These are phyloP conservation scores for Arachis monticola DNA, from an alignment of 331 rosid species.

Conservation along the genomic window DNA sequence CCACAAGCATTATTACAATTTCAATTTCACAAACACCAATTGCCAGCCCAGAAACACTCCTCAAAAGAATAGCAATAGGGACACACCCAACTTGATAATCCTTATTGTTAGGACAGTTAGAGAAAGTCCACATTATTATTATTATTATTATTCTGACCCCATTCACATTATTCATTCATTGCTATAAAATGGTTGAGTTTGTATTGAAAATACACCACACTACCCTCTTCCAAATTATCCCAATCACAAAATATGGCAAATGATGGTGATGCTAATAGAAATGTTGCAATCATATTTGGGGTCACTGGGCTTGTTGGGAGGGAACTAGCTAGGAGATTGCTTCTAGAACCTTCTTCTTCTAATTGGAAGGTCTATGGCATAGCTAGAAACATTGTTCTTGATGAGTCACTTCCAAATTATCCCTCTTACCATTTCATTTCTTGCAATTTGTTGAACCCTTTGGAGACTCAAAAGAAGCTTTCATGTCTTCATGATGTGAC, in stretches of 20 bases:
- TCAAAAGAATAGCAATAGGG: slow-evolving; percentile 47
- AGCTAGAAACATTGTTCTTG: slow-evolving; percentile 56
- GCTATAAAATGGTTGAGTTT: slow-evolving; percentile 52
- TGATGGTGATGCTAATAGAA: slow-evolving; percentile 7
- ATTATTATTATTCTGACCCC: slow-evolving; percentile 24
- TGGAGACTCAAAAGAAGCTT: slow-evolving; percentile 58
- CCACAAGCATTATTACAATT: slow-evolving; percentile 39
- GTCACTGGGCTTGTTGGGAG: slow-evolving; percentile 87
- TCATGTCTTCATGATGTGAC: slow-evolving; percentile 65
- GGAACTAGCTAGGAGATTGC: slow-evolving; percentile 61
- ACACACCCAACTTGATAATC: slow-evolving; percentile 15
- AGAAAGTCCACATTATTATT: slow-evolving; percentile 25
- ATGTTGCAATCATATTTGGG: slow-evolving; percentile 83
- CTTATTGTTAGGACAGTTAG: slow-evolving; percentile 31
- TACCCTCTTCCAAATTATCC: background rate
- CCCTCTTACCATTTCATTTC: slow-evolving; percentile 73
- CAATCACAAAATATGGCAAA: background rate
- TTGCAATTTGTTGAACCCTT: slow-evolving; percentile 73
- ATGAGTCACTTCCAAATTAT: slow-evolving; percentile 42
- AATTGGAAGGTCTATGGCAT: slow-evolving; percentile 88
- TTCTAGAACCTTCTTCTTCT: slow-evolving; percentile 39
- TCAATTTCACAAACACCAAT: background rate
- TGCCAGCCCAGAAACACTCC: slow-evolving; percentile 55
- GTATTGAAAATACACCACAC: slow-evolving; percentile 4
- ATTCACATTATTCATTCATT: slow-evolving; percentile 21